phyloP scores from a whole-genome alignment of 2,329 filamentous ascomycete species.

The Sporothrix luriei region DNA sequence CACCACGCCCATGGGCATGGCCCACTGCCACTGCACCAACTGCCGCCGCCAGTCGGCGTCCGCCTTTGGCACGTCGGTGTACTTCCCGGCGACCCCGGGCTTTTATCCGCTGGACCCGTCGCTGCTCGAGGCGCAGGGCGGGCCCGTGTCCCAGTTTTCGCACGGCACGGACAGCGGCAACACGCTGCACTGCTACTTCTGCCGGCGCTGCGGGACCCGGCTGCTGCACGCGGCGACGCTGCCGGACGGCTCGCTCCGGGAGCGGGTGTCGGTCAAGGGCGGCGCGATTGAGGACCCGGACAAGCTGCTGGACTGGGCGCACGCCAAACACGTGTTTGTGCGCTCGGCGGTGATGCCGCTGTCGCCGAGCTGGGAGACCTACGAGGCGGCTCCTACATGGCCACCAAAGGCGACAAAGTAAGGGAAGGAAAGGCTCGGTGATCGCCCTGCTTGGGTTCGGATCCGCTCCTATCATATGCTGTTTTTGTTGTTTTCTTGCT shows the following conservation, averaged over 20 bases:
- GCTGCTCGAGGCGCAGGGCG: slow-evolving; percentile 3
- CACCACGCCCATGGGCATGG: slow-evolving; percentile 62
- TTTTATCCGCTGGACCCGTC: slow-evolving; percentile 31
- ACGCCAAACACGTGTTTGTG: slow-evolving; percentile 51
- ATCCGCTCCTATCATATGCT: slow-evolving; percentile 37
- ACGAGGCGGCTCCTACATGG: slow-evolving; percentile 18
- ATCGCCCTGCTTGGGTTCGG: slow-evolving; percentile 34
- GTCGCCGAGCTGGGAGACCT: slow-evolving; percentile 41
- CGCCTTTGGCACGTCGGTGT: slow-evolving; percentile 35
- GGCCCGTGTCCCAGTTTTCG: slow-evolving; percentile 2
- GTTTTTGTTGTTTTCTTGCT: not conserved
- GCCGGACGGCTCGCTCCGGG: slow-evolving; percentile 45
- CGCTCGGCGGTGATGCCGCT: slow-evolving; percentile 51
- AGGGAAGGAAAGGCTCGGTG: not conserved
- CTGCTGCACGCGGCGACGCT: slow-evolving; percentile 50
- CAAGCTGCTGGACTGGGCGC: slow-evolving; percentile 43
- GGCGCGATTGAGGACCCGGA: slow-evolving; percentile 47
- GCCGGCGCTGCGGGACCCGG: slow-evolving; percentile 46
- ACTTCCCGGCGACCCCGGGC: slow-evolving; percentile 27
- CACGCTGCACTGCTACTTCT: slow-evolving; percentile 39
- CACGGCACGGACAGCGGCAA: slow-evolving; percentile 30
- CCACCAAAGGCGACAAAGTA: not conserved
- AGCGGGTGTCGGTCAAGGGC: slow-evolving; percentile 51
- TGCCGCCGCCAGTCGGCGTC: slow-evolving; percentile 67
- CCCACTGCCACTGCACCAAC: slow-evolving; percentile 70